Percentiles rank a stretch among this genome's conserved stretches.
phyloP scores from a whole-genome alignment of 2,329 filamentous ascomycete species.

The Rugonectria rugulosa region DNA sequence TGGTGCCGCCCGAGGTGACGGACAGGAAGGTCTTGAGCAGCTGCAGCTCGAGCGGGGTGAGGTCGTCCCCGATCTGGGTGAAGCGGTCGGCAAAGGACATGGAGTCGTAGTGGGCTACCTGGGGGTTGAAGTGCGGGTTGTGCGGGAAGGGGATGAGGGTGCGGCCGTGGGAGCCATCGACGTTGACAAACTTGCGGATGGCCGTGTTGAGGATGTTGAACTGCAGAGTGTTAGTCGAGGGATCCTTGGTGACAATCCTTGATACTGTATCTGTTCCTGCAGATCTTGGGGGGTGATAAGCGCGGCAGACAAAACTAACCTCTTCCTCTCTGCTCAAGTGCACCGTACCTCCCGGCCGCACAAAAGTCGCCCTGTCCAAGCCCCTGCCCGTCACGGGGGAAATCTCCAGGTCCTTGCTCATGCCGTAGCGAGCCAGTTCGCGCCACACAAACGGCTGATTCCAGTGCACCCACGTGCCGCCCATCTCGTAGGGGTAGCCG shows the following conservation, averaged over 20 bases:
- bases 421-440: constrained; percentile 20
- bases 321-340: constrained; percentile 19
- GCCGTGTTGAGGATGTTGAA: constrained; percentile 7
- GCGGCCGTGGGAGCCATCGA: constrained; percentile 17
- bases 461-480: constrained; percentile 21
- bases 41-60: constrained; percentile 18
- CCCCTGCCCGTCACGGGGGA: constrained; percentile 18
- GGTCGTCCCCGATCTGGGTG: constrained; percentile 12
- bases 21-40: constrained; percentile 20
- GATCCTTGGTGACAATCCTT: too few species aligned
- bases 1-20: constrained; percentile 19
- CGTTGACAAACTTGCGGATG: constrained; percentile 22
- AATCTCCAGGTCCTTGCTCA: constrained; percentile 18
- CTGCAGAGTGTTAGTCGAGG: not conserved
- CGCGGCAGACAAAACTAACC: too few species aligned
- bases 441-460: constrained; percentile 26
- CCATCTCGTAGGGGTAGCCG: constrained; percentile 21
- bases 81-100: constrained; percentile 24
- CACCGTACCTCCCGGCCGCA: constrained; percentile 7
- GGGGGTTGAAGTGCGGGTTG: constrained; percentile 21
- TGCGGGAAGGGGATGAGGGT: constrained; percentile 18
- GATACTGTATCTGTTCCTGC: too few species aligned
- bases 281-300: too few species aligned
- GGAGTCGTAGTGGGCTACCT: constrained; percentile 10
- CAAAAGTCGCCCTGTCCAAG: constrained; percentile 20